Base-by-base conservation (phyloP, 768 basidiomycete species). In the Lactarius evosmus region DNA sequence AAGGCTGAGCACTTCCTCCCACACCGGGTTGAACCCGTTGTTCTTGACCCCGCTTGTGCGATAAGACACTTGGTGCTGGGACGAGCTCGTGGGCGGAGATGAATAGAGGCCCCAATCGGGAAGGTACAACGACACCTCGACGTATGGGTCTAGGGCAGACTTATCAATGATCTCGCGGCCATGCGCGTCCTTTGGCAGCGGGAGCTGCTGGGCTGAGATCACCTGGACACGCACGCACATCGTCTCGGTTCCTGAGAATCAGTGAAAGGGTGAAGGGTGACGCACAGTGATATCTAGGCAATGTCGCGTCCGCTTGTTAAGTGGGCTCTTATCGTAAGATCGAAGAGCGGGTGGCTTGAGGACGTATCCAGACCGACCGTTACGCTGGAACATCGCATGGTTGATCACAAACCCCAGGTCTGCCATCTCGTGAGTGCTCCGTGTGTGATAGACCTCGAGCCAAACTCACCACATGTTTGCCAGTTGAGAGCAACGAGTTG, bases 401-500 rank as follows among this genome's bases (percentile, higher is more conserved):
- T 97, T 99, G 73, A 98, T 92, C 78, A 88, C 86, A 71, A 88
- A 90, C 2, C 93, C 95, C 56, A 93, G 75, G 75, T 98, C 95
- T 94, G 73, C 5, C 57, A 32, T 27, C 36, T 58, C 17, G 62
- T 69, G 46, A 69, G 62, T 49, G 44, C 3, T 32, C 12, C 4
- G 34, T 19, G 9, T n/a, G 2, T 34, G 54, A 27, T 12, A 41
- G 40, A 16, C 19, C 17, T 25, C 49, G 34, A 41, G 30, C 7
- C 17, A 22, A 14, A 78, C 86, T 60, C 71, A 95, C 94, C 95
- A 68, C 87, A 87, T 0, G 95, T 98, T 75, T 99, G 96, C 94
- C 95, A 98, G 74, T 99, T 99, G 60, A 99, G 81, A 8, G 96
- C 94, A 0, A 95, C 94, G 6, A 98, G 75, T 74, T 98, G 95